A percentile compares a stretch with the other conserved stretches of the same genome.
phyloP scores from a whole-genome alignment of 768 basidiomycete species.

The Calocybe gangraenosa region DNA sequence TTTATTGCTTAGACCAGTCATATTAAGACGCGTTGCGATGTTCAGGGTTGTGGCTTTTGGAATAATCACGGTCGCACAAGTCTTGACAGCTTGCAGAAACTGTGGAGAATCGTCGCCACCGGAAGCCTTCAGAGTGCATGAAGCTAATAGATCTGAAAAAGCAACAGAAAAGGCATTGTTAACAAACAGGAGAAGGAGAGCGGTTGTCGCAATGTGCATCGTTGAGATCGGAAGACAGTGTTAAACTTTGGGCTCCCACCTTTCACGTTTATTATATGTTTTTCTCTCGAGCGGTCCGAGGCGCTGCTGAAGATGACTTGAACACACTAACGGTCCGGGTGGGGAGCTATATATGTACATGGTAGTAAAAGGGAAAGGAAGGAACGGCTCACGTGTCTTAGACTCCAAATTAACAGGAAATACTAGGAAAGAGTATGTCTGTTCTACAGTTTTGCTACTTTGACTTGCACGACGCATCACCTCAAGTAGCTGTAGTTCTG shows the following conservation, averaged over 20 bases:
- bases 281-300: conserved; percentile 10
- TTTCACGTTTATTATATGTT: neutral
- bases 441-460: too few species aligned
- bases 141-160: conserved; percentile 1
- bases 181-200: conserved; percentile 3
- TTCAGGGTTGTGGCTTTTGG: conserved; percentile 45
- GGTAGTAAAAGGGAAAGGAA: too few species aligned
- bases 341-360: too few species aligned
- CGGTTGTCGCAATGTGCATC: conserved; percentile 5
- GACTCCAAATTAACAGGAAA: too few species aligned
- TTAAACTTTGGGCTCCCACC: too few species aligned
- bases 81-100: conserved; percentile 38
- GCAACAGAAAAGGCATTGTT: conserved; percentile 7
- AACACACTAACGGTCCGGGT: too few species aligned
- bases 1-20: conserved; percentile 46
- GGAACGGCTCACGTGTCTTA: too few species aligned
- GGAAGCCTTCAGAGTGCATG: conserved; percentile 39
- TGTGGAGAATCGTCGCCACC: conserved; percentile 50
- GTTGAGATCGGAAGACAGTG: too few species aligned
- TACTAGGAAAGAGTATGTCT: too few species aligned
- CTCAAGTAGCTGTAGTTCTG: too few species aligned
- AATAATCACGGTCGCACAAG: conserved; percentile 38
- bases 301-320: neutral
- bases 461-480: too few species aligned
- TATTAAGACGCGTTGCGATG: conserved; percentile 47